These are phyloP conservation scores for Lasiosphaeria hispida DNA, from an alignment of 495 filamentous ascomycete genomes.

Conservation along the genomic window DNA sequence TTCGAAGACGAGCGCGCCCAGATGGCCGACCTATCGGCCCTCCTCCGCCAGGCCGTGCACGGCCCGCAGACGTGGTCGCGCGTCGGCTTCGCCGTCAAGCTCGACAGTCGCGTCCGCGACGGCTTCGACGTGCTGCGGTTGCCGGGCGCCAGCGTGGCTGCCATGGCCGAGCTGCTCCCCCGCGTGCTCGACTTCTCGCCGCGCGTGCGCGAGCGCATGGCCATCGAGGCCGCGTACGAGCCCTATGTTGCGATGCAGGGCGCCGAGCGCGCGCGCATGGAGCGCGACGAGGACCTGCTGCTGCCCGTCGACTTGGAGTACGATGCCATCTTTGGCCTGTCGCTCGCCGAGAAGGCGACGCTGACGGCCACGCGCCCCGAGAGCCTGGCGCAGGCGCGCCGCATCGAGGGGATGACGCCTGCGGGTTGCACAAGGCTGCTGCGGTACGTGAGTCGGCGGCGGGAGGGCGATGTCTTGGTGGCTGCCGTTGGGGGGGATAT, in stretches of 20 bases:
- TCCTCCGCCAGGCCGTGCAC: constrained; percentile 55
- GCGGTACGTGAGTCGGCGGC: constrained; percentile 39
- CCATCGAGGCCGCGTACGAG: constrained; percentile 78
- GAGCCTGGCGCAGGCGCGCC: constrained; percentile 80
- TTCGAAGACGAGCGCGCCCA: constrained; percentile 62
- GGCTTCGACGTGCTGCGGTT: constrained; percentile 77
- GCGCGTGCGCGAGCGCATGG: constrained; percentile 62
- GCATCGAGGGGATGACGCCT: constrained; percentile 78
- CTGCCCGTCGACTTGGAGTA: constrained; percentile 82
- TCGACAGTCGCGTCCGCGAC: constrained; percentile 57
- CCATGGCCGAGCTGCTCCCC: constrained; percentile 56
- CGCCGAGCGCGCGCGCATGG: constrained; percentile 59
- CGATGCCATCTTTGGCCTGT: constrained; percentile 64
- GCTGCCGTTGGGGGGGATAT: constrained; percentile 29
- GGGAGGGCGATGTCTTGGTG: constrained; percentile 18
- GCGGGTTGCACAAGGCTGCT: constrained; percentile 57
- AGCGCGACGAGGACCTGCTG: constrained; percentile 70
- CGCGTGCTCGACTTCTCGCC: constrained; percentile 46
- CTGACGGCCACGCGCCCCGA: constrained; percentile 72
- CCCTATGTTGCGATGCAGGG: constrained; percentile 76
- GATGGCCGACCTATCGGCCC: constrained; percentile 60
- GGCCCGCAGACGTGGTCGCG: constrained; percentile 62
- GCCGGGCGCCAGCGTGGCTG: constrained; percentile 51
- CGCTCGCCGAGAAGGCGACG: constrained; percentile 69
- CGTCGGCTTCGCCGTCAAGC: constrained; percentile 64